Base-by-base conservation (phyloP, 345 rosid genomes). In the Gossypium sturtianum region DNA sequence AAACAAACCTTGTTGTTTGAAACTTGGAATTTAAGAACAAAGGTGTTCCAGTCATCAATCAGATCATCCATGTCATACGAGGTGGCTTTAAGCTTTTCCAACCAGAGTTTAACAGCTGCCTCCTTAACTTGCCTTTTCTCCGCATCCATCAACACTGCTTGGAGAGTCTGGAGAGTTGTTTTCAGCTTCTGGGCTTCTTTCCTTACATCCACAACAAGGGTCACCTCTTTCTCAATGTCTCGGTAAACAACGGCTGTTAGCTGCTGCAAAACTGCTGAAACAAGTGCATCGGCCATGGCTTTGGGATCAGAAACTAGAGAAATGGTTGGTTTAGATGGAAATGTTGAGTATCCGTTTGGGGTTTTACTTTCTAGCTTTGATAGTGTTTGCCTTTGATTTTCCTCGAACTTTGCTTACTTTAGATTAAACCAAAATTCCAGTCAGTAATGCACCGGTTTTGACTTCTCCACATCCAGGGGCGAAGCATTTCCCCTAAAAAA, bases 41-140 rank as follows among this genome's bases (percentile, higher is more conserved):
- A 58, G 25, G 63, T 12, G 63, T 58, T 58, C 63, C 63, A 58
- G 3, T 58, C 38, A 58, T 79, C 82, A 3, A 78, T 6, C 53
- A 67, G 59, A 43, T 78, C 79, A 7, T 70, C 79, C 59, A 79
- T 65, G 34, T 75, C 79, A 54, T 75, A 75, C 2, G 69, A 64
- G 2, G 52, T 23, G 13, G 66, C 51, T 58, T 71, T 75, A 45
- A 79, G 82, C 17, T 66, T 57, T 29, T 25, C 17, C 7, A 79
- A 47, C 82, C 82, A 75, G 12, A n/a, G 19, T 12, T n/a, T 71
- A 11, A 66, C 72, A 2, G 49, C 13, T 2, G 5, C 45, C 3
- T 79, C 76, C 38, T 71, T 58, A 53, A 75, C 29, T 56, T 75
- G 76, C 69, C 63, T 65, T 47, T 43, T 56, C 56, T 79, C 82